These are phyloP conservation scores for Fusarium agapanthi DNA, from an alignment of 2,329 filamentous ascomycete genomes.

Conservation along the genomic window DNA sequence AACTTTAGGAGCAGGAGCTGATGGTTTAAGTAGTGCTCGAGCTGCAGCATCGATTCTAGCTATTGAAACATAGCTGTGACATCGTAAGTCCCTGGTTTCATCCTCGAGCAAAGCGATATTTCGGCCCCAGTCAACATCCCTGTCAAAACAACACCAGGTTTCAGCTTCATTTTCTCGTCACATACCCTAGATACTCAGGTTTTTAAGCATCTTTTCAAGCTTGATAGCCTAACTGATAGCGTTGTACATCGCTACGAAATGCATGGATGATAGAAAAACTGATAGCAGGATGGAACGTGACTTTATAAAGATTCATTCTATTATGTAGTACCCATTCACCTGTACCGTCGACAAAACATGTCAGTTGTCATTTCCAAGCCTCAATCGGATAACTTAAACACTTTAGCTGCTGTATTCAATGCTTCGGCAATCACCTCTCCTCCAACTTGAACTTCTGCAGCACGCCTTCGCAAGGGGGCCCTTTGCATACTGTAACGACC, in stretches of 20 bases:
- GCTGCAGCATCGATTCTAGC: fast-evolving
- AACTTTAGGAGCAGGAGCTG: fast-evolving
- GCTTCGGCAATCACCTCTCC: background rate
- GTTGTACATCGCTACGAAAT: fast-evolving
- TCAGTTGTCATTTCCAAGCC: fast-evolving
- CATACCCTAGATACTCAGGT: fast-evolving
- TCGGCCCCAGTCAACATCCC: background rate
- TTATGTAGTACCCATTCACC: background rate
- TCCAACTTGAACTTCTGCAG: background rate
- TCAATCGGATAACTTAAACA: fast-evolving
- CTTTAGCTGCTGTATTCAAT: fast-evolving
- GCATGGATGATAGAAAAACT: too few species aligned
- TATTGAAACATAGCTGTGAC: background rate
- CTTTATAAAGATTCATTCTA: fast-evolving
- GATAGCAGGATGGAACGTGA: too few species aligned
- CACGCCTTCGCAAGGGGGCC: background rate
- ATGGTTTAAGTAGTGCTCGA: fast-evolving
- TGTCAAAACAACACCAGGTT: background rate
- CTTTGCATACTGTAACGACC: background rate
- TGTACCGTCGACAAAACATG: fast-evolving
- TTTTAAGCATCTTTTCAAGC: background rate
- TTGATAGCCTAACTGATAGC: fast-evolving
- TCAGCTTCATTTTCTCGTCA: background rate
- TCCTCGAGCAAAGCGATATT: background rate
- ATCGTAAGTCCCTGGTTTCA: background rate